Evolutionary conservation across 2,329 filamentous ascomycete species (phyloP).

Genomic region (Harringtonia aguacate): DNA sequence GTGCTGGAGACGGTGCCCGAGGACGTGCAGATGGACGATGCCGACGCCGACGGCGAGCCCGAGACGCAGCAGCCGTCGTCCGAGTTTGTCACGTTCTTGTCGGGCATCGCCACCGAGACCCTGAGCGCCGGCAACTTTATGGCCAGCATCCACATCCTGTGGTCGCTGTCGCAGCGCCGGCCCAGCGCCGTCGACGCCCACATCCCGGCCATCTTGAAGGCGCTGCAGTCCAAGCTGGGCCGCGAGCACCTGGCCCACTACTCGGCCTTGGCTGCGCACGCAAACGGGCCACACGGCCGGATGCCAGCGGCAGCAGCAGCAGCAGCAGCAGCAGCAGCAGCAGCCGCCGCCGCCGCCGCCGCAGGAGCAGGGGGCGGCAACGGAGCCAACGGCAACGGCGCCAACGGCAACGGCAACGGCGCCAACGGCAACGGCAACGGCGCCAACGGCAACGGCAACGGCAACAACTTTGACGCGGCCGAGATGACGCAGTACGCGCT

Average conservation of each 20-base stretch:
- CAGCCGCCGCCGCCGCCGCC: not conserved
- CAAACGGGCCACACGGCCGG: conserved; percentile 21
- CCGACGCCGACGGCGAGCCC: conserved; percentile 73
- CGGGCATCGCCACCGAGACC: conserved; percentile 76
- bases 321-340: conserved; percentile 18
- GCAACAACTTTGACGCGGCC: conserved; percentile 23
- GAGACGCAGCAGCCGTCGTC: conserved; percentile 68
- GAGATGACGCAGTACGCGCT: conserved; percentile 67
- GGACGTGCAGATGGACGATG: conserved; percentile 60
- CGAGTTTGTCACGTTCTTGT: conserved; percentile 78
- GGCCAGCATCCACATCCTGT: conserved; percentile 84
- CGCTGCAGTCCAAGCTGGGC: conserved; percentile 80
- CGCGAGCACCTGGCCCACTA: conserved; percentile 85
- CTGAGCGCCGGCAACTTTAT: conserved; percentile 73
- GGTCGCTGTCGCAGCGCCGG: conserved; percentile 79
- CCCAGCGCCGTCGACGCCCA: conserved; percentile 85
- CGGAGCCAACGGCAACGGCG: not conserved
- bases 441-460: conserved; percentile 25
- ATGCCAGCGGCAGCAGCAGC: conserved; percentile 27
- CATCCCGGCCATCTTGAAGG: conserved; percentile 82
- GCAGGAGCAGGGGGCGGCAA: not conserved
- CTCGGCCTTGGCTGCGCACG: conserved; percentile 42
- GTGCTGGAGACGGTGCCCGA: conserved; percentile 85
- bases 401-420: too few relatives aligned
- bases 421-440: not conserved